These are phyloP conservation scores for Umbellularia californica DNA, from an alignment of 164 flowering plant genomes.

Conservation along the genomic window DNA sequence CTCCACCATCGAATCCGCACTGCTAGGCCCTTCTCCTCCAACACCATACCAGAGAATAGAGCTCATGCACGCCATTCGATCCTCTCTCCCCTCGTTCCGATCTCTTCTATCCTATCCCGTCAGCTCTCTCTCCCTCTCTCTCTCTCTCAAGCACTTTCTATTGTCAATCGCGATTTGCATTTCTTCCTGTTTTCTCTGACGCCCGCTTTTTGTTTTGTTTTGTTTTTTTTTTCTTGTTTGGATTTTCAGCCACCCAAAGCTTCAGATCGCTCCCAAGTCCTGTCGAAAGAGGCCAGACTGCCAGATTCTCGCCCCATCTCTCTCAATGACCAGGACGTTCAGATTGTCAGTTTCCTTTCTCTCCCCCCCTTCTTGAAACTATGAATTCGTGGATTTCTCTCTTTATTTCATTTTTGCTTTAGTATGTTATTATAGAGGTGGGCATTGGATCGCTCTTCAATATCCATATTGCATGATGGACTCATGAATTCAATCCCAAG, in stretches of 20 bases:
- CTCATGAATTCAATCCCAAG: no score
- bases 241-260: conserved; percentile 66
- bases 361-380: background rate
- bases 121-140: background rate
- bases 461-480: no score
- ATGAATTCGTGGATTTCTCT: background rate
- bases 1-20: conserved; percentile 50
- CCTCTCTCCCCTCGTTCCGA: conserved; percentile 47
- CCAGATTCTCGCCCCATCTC: conserved; percentile 71
- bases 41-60: conserved; percentile 72
- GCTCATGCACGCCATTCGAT: conserved; percentile 77
- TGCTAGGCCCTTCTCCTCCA: conserved; percentile 62
- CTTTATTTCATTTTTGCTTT: no score
- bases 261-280: conserved; percentile 73
- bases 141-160: background rate
- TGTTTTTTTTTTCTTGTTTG: background rate
- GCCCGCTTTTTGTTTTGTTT: background rate
- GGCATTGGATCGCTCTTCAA: no score
- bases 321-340: conserved; percentile 88
- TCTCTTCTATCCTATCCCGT: conserved; percentile 79
- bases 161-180: background rate
- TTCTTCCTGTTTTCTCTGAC: background rate
- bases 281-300: conserved; percentile 78
- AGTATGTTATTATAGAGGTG: no score
- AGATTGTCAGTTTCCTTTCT: conserved; percentile 53